Conservation (phyloP, 169 alveolate genomes). For the Plasmodium yoelii region DNA sequence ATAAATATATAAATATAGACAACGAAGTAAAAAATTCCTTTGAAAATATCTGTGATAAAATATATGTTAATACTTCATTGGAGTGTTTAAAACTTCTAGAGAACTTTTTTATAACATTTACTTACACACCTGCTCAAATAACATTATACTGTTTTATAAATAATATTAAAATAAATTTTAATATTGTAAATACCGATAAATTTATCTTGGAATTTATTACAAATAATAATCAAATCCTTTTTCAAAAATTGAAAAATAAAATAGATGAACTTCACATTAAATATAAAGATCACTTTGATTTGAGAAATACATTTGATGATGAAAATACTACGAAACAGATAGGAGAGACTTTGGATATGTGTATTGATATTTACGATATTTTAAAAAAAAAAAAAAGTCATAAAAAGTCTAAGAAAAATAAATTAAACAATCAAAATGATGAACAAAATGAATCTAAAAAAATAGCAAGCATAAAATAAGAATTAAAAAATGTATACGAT, state of each 20-base stretch:
- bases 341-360: slow-evolving; percentile 65
- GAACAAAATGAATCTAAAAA: slow-evolving; percentile 24
- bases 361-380: slow-evolving; percentile 41
- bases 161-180: slow-evolving; percentile 64
- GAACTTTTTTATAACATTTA: slow-evolving; percentile 31
- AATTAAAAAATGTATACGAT: not conserved
- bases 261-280: slow-evolving; percentile 39
- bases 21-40: slow-evolving; percentile 43
- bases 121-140: slow-evolving; percentile 66
- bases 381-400: slow-evolving; percentile 3
- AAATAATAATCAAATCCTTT: slow-evolving; percentile 68
- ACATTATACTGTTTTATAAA: slow-evolving; percentile 58
- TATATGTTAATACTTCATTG: slow-evolving; percentile 24
- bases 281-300: slow-evolving; percentile 50
- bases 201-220: slow-evolving; percentile 60
- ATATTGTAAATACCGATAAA: slow-evolving; percentile 55
- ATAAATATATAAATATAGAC: slow-evolving; percentile 43
- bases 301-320: slow-evolving; percentile 67
- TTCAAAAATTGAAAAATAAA: slow-evolving; percentile 65
- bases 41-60: slow-evolving; percentile 39
- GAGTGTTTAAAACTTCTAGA: slow-evolving; percentile 47
- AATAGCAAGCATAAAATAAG: slow-evolving; percentile 27
- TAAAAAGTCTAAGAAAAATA: slow-evolving; percentile 13
- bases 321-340: slow-evolving; percentile 68
- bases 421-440: slow-evolving; percentile 20